Conservation (phyloP, 2,329 filamentous ascomycete species). For the Aureobasidium vineae region DNA sequence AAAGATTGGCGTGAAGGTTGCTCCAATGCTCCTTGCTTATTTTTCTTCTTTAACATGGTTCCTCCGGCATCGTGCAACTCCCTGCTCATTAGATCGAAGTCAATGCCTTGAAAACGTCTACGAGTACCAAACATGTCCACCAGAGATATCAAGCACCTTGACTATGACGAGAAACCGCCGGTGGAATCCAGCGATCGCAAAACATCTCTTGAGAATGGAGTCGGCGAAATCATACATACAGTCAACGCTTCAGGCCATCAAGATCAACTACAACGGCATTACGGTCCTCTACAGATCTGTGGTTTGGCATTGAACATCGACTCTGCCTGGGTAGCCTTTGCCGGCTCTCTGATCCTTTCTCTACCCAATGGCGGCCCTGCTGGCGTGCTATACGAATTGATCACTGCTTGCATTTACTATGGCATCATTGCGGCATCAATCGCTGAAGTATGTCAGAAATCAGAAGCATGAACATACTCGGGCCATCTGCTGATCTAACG, state of each 20-base stretch:
- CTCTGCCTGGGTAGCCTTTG: conserved; percentile 64
- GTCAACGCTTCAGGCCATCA: conserved; percentile 64
- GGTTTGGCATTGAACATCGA: conserved; percentile 57
- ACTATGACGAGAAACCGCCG: conserved; percentile 6
- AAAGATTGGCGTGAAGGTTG: neutral
- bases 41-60: conserved; percentile 3
- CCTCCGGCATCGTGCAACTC: neutral
- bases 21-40: neutral
- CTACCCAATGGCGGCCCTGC: conserved; percentile 44
- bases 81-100: neutral
- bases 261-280: conserved; percentile 63
- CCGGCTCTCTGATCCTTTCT: conserved; percentile 58
- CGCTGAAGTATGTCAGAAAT: conserved; percentile 29
- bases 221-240: conserved; percentile 40
- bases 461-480: neutral
- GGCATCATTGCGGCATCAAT: conserved; percentile 40
- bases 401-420: conserved; percentile 39
- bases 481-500: neutral
- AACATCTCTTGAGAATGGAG: conserved; percentile 30
- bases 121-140: neutral
- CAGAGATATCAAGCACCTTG: neutral
- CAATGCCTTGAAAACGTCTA: neutral
- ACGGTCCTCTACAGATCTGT: conserved; percentile 58
- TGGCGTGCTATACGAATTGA: conserved; percentile 41
- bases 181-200: neutral